phyloP scores from a whole-genome alignment of 306 rosid species.

The Begonia peltatifolia region DNA sequence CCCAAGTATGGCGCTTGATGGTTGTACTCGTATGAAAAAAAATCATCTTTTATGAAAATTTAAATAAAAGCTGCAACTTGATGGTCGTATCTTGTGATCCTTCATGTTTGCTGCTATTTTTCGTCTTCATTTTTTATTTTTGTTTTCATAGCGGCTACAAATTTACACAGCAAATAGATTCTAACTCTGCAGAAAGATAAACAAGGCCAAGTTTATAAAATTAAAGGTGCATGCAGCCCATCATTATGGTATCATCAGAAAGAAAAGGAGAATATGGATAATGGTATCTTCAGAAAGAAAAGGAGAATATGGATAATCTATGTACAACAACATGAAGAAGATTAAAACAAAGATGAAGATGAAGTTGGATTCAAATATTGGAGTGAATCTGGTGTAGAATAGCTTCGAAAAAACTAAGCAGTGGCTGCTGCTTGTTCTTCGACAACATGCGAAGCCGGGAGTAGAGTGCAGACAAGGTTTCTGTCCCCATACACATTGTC shows the following conservation, averaged over 20 bases:
- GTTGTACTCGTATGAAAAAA: no score
- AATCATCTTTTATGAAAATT: no score
- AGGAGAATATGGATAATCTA: slow-evolving; percentile 13
- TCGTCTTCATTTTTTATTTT: no score
- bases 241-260: neutral
- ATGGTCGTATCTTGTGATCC: no score
- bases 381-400: slow-evolving; percentile 1
- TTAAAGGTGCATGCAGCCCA: slow-evolving; percentile 5
- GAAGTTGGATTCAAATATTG: slow-evolving; percentile 2
- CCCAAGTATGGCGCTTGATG: slow-evolving; percentile 91
- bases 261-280: slow-evolving; percentile 10
- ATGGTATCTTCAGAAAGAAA: neutral
- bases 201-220: no score
- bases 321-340: slow-evolving; percentile 13
- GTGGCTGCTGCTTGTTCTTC: slow-evolving; percentile 89
- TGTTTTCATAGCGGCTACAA: no score
- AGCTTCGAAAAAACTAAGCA: slow-evolving; percentile 34
- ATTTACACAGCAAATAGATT: no score
- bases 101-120: no score
- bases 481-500: slow-evolving; percentile 98
- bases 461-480: slow-evolving; percentile 94
- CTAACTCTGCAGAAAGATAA: no score
- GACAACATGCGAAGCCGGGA: slow-evolving; percentile 43
- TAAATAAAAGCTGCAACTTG: no score
- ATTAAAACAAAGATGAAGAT: slow-evolving; percentile 4